A percentile compares a stretch with the other conserved stretches of the same genome.
These are phyloP conservation scores for Fusarium austroafricanum DNA, from an alignment of 2,329 filamentous ascomycete genomes.

Conservation along the genomic window DNA sequence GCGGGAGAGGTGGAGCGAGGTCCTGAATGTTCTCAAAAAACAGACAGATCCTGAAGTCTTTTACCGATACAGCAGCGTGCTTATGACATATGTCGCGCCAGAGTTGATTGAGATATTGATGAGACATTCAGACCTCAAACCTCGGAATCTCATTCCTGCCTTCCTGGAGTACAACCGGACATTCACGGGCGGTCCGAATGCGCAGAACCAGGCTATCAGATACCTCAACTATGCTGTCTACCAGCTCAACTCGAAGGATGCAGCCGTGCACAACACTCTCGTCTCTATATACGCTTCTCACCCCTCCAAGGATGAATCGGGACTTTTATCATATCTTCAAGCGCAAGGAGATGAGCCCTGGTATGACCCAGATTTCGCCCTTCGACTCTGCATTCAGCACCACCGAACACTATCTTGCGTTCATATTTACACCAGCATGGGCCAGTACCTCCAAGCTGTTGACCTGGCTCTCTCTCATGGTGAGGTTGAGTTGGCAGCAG, in stretches of 20 bases:
- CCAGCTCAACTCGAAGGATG: constrained; percentile 80
- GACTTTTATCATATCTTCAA: constrained; percentile 88
- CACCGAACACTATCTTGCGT: constrained; percentile 93
- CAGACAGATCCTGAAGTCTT: constrained; percentile 94
- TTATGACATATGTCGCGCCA: constrained; percentile 87
- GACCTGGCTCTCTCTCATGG: constrained; percentile 91
- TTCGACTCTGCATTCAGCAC: constrained; percentile 94
- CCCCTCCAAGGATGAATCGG: constrained; percentile 83
- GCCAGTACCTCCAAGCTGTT: constrained; percentile 91
- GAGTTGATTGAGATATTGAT: constrained; percentile 96
- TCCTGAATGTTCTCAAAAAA: constrained; percentile 87
- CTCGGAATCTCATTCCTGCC: constrained; percentile 90
- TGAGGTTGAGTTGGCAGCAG: constrained; percentile 88
- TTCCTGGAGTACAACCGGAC: constrained; percentile 92
- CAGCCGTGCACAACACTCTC: constrained; percentile 95
- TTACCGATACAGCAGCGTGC: constrained; percentile 95
- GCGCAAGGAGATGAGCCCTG: constrained; percentile 86
- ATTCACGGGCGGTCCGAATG: constrained; percentile 70
- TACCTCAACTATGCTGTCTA: constrained; percentile 96
- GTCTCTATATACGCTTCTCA: constrained; percentile 96
- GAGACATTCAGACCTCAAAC: constrained; percentile 86
- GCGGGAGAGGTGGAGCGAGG: constrained; percentile 89
- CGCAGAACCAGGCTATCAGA: constrained; percentile 89
- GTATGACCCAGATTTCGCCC: constrained; percentile 95
- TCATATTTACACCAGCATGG: constrained; percentile 97